A percentile compares a stretch with the other conserved stretches of the same genome.
phyloP scores from a whole-genome alignment of 148 eudicot species.

The Dianthus caryophyllus region DNA sequence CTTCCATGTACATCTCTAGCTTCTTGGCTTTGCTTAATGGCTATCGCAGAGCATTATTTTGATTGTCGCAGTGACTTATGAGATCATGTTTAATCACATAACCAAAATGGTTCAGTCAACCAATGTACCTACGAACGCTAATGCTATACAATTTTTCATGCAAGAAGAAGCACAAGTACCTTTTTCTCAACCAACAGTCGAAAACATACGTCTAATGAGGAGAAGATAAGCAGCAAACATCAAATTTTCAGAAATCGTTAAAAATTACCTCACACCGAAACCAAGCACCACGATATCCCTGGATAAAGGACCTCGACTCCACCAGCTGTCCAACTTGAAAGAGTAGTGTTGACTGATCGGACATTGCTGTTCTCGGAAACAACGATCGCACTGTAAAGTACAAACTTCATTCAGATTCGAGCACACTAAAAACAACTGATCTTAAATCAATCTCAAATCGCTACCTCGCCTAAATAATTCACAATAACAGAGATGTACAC shows the following conservation, averaged over 20 bases:
- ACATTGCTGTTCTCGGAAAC: conserved; percentile 20
- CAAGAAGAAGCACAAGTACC: too few species aligned
- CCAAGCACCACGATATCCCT: conserved; percentile 55
- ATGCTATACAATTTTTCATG: too few species aligned
- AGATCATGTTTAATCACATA: too few species aligned
- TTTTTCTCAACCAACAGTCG: too few species aligned
- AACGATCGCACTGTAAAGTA: conserved; percentile 6
- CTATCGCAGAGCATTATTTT: background rate
- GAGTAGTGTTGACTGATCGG: conserved; percentile 12
- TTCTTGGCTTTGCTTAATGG: background rate
- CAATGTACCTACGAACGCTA: too few species aligned
- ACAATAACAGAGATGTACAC: background rate
- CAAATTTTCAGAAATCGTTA: too few species aligned
- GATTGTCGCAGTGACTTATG: too few species aligned
- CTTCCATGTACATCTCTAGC: background rate
- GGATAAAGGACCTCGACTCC: conserved; percentile 33
- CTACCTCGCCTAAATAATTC: background rate
- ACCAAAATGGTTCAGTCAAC: too few species aligned
- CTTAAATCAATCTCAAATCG: background rate
- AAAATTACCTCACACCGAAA: conserved; percentile 41
- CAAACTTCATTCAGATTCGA: background rate
- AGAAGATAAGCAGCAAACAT: too few species aligned
- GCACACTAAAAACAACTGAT: background rate
- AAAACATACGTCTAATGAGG: too few species aligned
- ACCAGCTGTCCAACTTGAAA: conserved; percentile 36